These are phyloP conservation scores for Tetragonia tetragonoides DNA, from an alignment of 148 eudicot species.

Conservation along the genomic window DNA sequence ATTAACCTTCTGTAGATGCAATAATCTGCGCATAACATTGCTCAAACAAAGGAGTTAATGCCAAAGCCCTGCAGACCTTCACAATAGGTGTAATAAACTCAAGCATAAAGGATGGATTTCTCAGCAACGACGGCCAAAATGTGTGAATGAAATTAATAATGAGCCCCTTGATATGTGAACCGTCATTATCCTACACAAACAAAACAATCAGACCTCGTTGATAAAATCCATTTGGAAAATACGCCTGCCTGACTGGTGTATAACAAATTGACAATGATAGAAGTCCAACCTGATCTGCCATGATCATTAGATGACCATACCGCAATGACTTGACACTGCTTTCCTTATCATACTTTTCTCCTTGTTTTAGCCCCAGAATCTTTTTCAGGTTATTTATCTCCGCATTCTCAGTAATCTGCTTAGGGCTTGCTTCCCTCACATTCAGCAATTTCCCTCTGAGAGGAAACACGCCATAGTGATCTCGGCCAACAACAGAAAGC, in stretches of 20 bases:
- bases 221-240: neutral
- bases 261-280: neutral
- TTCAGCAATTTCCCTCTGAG: slow-evolving; percentile 90
- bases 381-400: slow-evolving; percentile 75
- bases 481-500: slow-evolving; percentile 60
- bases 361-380: slow-evolving; percentile 88
- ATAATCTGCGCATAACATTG: neutral
- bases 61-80: slow-evolving; percentile 46
- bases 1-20: neutral
- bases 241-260: neutral
- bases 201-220: neutral
- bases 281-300: slow-evolving; percentile 89
- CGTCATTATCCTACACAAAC: slow-evolving; percentile 83
- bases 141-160: slow-evolving; percentile 85
- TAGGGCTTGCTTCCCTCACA: slow-evolving; percentile 94
- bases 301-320: slow-evolving; percentile 96
- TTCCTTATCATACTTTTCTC: slow-evolving; percentile 54
- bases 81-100: slow-evolving; percentile 92
- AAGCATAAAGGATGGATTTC: slow-evolving; percentile 68
- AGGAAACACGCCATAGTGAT: slow-evolving; percentile 83
- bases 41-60: neutral
- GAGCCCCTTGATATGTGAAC: slow-evolving; percentile 95
- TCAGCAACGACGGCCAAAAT: slow-evolving; percentile 91
- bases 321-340: slow-evolving; percentile 54
- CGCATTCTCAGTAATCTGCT: slow-evolving; percentile 70